Percentiles rank a stretch among this genome's conserved stretches.
Conservation (phyloP, 257 asterid genomes). For the Henckelia pumila region DNA sequence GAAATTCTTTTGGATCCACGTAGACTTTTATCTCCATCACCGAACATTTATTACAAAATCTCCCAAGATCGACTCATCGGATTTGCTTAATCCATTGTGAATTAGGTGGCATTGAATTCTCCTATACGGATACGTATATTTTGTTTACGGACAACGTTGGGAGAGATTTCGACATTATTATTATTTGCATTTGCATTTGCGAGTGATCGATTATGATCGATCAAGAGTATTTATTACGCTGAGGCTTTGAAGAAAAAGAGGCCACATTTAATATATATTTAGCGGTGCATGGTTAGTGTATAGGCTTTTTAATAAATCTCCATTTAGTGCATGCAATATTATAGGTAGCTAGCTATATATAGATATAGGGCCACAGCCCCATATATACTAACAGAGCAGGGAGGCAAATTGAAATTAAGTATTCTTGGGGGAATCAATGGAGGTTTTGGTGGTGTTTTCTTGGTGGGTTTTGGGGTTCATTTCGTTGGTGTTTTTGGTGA, state of each 20-base stretch:
- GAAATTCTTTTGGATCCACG: no score
- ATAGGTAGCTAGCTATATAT: no score
- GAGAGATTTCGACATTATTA: conserved; percentile 25
- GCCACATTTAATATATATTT: conserved; percentile 26
- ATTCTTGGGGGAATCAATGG: conserved; percentile 52
- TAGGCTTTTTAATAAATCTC: conserved; percentile 3
- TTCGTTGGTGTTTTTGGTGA: conserved; percentile 31
- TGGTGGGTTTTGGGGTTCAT: conserved; percentile 22
- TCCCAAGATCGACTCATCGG: no score
- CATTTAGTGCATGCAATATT: conserved; percentile 24
- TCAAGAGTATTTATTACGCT: conserved; percentile 36
- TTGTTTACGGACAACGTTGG: conserved; percentile 29
- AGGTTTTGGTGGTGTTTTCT: conserved; percentile 30
- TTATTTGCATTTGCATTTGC: no score
- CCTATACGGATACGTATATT: no score
- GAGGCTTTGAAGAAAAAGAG: conserved; percentile 35
- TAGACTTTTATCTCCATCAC: no score
- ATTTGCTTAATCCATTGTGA: no score
- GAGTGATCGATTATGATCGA: no score
- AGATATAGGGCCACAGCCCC: not conserved
- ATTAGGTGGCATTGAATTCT: no score
- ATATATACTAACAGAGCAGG: conserved; percentile 14
- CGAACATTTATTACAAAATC: no score
- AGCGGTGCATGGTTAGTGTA: conserved; percentile 32
- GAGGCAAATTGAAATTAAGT: no score